A percentile compares a stretch with the other conserved stretches of the same genome.
Evolutionary conservation across 805 yeast species (phyloP).

Genomic region (Starmerella potacharoeniae): DNA sequence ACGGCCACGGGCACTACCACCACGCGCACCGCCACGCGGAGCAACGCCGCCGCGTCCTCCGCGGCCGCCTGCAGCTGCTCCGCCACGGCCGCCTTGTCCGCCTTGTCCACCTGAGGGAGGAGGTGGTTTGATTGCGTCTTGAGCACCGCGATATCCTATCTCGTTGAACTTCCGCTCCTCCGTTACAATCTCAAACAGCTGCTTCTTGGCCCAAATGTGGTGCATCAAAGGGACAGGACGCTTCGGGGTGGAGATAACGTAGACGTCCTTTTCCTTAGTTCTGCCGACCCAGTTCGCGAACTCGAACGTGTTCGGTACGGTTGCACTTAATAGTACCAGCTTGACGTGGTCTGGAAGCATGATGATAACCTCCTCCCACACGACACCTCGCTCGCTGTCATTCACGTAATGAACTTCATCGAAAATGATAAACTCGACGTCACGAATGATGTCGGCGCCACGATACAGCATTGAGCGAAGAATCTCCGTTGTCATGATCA

Average conservation of each 20-base stretch:
- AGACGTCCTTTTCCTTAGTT: slow-evolving; percentile 89
- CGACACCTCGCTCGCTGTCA: slow-evolving; percentile 95
- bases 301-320: slow-evolving; percentile 96
- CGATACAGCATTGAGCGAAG: slow-evolving; percentile 88
- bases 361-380: slow-evolving; percentile 98
- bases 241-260: slow-evolving; percentile 90
- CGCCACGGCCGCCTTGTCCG: slow-evolving; percentile 32
- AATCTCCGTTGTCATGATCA: slow-evolving; percentile 97
- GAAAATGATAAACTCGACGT: slow-evolving; percentile 92
- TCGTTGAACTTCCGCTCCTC: slow-evolving; percentile 60
- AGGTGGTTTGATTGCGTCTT: slow-evolving; percentile 7
- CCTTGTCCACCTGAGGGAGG: background rate
- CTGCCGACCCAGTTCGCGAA: slow-evolving; percentile 99
- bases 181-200: slow-evolving; percentile 61
- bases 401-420: slow-evolving; percentile 98
- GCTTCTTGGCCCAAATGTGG: slow-evolving; percentile 68
- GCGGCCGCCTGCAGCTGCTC: slow-evolving; percentile 30
- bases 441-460: slow-evolving; percentile 93
- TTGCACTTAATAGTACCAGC: slow-evolving; percentile 81
- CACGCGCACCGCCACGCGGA: slow-evolving; percentile 24
- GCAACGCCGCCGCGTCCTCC: slow-evolving; percentile 27
- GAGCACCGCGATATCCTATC: slow-evolving; percentile 36
- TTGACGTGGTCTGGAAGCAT: slow-evolving; percentile 96
- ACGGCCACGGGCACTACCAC: slow-evolving; percentile 26
- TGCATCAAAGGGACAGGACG: slow-evolving; percentile 94